Evolutionary conservation across 2,329 filamentous ascomycete species (phyloP), one percentile per base, ranked within the genome.

Genomic region (Periconia sp.): DNA sequence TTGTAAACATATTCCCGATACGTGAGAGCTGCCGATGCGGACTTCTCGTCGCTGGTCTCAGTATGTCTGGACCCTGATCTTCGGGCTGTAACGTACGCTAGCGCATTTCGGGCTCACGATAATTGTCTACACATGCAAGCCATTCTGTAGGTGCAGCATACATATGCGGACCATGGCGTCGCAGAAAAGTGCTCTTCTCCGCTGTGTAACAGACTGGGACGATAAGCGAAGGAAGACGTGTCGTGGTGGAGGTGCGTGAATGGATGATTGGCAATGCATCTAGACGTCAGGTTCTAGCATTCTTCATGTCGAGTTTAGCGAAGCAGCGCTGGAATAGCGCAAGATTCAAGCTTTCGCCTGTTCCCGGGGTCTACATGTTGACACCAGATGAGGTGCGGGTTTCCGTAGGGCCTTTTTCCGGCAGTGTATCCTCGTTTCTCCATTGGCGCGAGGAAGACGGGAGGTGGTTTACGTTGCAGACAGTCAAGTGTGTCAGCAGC

Each of bases 221-320:
- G n/a, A n/a, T 28, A 22, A 18, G 16, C 17, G 35, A 29, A 13
- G 9, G 16, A 15, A 23, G 17, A 17, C 18, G n/a, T 6, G 24
- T n/a, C n/a, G 25, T 10, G 13, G 35, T 4, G n/a, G 11, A 29
- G 35, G 30, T 30, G n/a, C 23, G 25, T 29, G 23, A 29, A 38
- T 19, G 24, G 15, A 8, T 21, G 7, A n/a, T n/a, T n/a, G 7
- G 10, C n/a, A 30, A 29, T 17, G 34, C 23, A 19, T 37, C 30
- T n/a, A 2, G 16, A 29, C 9, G 15, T 38, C n/a, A n/a, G n/a
- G n/a, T n/a, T n/a, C n/a, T 38, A 38, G 35, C 35, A 38, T 38
- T 38, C 17, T 12, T 29, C 36, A 3, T 21, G 12, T 30, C 17
- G 24, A 38, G 36, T 38, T 38, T 24, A 29, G 12, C 19, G 8